Evolutionary conservation across 2,329 filamentous ascomycete species (phyloP), one percentile per base, ranked within the genome.

Genomic region (Ascochyta koolunga): DNA sequence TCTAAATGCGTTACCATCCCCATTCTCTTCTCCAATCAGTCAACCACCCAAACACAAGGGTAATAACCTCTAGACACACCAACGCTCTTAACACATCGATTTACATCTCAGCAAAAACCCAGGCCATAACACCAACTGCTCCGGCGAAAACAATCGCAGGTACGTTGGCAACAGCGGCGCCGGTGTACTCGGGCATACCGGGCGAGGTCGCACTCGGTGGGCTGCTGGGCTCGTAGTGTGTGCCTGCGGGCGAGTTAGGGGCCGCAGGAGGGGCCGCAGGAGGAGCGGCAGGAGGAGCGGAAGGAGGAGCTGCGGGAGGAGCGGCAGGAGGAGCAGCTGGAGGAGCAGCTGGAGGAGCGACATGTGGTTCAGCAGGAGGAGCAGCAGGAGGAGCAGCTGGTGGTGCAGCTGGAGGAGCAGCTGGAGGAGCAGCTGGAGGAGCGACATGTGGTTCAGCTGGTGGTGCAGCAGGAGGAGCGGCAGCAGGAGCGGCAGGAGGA

Each of bases 51-150:
- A 11, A 51, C 49, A 46, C 29, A 45, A 18, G 49, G 45, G 45
- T 40, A 29, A 10, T 15, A 4, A 7, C 16, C 27, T 48, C 39
- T 18, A 15, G n/a, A 27, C 43, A 33, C 10, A 19, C 10, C 8
- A 38, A n/a, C 8, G 25, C 47, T 19, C 5, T 5, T n/a, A 36
- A 3, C 2, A 32, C 1, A 13, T 31, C 33, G 6, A 42, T 48
- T 47, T 56, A 59, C 52, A 59, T 29, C 25, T 32, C 43, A 15
- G 56, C 52, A 25, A 59, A 59, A 35, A 46, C 40, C 43, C 48
- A 52, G 39, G 52, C 51, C 43, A 53, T 50, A 18, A 53, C 11
- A 29, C 56, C 52, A 15, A 59, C 45, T 6, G 48, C 53, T 13
- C 56, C 53, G 21, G 50, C 43, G 19, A 56, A 33, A 11, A 52